Evolutionary conservation across 768 basidiomycete genomes (phyloP), one percentile per base, ranked within the genome.

Genomic region (Rhizopogon roseolus): DNA sequence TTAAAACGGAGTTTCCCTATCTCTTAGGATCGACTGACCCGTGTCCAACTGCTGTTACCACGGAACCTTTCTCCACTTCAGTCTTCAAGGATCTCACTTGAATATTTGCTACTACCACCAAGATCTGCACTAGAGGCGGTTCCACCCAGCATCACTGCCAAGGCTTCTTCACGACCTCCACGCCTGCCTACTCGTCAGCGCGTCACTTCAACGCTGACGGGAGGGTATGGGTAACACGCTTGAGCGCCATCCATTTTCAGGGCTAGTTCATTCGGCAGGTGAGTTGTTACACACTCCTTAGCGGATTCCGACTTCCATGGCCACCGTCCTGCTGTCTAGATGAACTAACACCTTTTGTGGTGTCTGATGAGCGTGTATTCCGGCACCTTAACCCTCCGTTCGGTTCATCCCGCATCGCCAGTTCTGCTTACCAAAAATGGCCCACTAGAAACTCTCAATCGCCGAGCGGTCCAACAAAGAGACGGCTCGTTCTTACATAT

Each of bases 231-330:
- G 86, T 85, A 82, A 80, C 79, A 85, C 81, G 79, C 84, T 86
- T 85, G 79, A 88, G 85, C 84, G 84, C 86, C 85, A 87, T 87
- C 86, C 84, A 86, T 87, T 87, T 87, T 87, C 82, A 86, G 84
- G 85, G 85, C 85, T 85, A 86, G 85, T 86, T 86, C 81, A 84
- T 88, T 88, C 84, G 82, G 85, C 85, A 86, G 85, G 84, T 87
- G 84, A 87, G 84, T 86, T 85, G 84, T 85, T 85, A 85, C 84
- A 86, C 84, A 86, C 82, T 85, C 83, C 84, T 85, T 85, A 85
- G 84, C 81, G 81, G 85, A 73, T 86, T 85, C 81, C 79, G 81
- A 86, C 85, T 85, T 86, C 84, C 82, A 86, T 86, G 85, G 81
- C 84, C 84, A 86, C 85, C 81, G 80, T 86, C 84, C 85, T 85